Base-by-base conservation (phyloP, 192 early-diverging fungal genomes). In the Coemansia sp. region DNA sequence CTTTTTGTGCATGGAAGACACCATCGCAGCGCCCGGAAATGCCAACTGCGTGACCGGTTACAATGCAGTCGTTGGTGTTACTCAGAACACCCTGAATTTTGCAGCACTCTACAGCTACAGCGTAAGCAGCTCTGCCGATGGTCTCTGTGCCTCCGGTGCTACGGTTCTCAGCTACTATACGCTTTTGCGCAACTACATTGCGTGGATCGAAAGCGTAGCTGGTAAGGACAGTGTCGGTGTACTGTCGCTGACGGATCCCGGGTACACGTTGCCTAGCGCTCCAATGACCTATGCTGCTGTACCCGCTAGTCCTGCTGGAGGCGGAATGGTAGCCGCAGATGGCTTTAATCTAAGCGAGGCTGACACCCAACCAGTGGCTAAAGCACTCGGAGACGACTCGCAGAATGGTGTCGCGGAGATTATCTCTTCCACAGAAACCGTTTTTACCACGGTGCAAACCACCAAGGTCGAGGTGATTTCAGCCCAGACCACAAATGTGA, bases 101-200 rank as follows among this genome's bases (percentile, higher is more conserved):
- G 66, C 48, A 0, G 76, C 76, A 15, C n/a, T 78, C 14, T 66
- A 57, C n/a, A 78, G 76, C 37, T 71, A 65, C 15, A 72, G 70
- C 17, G 57, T 56, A 3, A 66, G 65, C 8, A 60, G 68, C 18
- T 57, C 66, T 3, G 39, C 38, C 37, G 48, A 22, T 15, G 71
- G 64, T 3, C 73, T 70, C 22, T 78, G 76, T 32, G 65, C 71
- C 1, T 18, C 5, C 7, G 18, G 38, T 1, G 45, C 58, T 1
- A 65, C 52, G 3, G 51, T 78, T 8, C 51, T 64, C 41, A 66
- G 52, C 54, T 78, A 78, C 64, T 78, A 78, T 56, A 63, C 57
- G 4, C 32, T 73, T 33, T 20, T 78, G 17, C 67, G 71, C 51
- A 72, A 78, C 67, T 78, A 78, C 34, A 34, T 78, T 0, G 37